Evolutionary conservation across 805 yeast species (phyloP).

Genomic region (Kodamaea leandrae): DNA sequence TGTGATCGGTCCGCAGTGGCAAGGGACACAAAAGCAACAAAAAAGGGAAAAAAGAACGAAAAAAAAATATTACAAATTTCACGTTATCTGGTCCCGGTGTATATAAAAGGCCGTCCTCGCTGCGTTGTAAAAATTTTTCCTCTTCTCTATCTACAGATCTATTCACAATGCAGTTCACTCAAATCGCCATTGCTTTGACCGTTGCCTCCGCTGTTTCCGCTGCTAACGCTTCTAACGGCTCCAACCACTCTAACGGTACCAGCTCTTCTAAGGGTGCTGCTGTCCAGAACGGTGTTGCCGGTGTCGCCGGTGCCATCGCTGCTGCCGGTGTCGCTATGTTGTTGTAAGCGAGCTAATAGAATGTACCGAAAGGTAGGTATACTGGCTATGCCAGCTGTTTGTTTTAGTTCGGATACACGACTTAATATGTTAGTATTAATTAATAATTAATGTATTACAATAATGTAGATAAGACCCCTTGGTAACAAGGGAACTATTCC

Average conservation of each 20-base stretch:
- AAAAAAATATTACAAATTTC: no score
- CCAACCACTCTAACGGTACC: slow-evolving; percentile 14
- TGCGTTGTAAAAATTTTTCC: slow-evolving; percentile 1
- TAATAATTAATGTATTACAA: slow-evolving; percentile 4
- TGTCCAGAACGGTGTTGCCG: slow-evolving; percentile 28
- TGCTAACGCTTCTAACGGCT: slow-evolving; percentile 22
- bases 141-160: slow-evolving; percentile 1
- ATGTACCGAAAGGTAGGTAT: slow-evolving; percentile 1
- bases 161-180: slow-evolving; percentile 26
- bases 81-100: slow-evolving; percentile 2
- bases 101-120: slow-evolving; percentile 4
- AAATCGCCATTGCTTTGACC: slow-evolving; percentile 28
- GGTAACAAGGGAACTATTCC: no score
- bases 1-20: not conserved
- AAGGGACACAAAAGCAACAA: not conserved
- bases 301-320: slow-evolving; percentile 30
- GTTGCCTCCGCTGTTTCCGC: slow-evolving; percentile 30
- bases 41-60: not conserved
- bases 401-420: slow-evolving; percentile 6
- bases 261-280: slow-evolving; percentile 22
- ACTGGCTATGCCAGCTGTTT: slow-evolving; percentile 6
- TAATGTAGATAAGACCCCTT: no score
- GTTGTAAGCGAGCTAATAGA: slow-evolving; percentile 19
- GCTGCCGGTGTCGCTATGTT: slow-evolving; percentile 31
- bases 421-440: slow-evolving; percentile 4